These are phyloP conservation scores for Fraxinus albicans DNA, from an alignment of 305 asterid genomes.

Conservation along the genomic window DNA sequence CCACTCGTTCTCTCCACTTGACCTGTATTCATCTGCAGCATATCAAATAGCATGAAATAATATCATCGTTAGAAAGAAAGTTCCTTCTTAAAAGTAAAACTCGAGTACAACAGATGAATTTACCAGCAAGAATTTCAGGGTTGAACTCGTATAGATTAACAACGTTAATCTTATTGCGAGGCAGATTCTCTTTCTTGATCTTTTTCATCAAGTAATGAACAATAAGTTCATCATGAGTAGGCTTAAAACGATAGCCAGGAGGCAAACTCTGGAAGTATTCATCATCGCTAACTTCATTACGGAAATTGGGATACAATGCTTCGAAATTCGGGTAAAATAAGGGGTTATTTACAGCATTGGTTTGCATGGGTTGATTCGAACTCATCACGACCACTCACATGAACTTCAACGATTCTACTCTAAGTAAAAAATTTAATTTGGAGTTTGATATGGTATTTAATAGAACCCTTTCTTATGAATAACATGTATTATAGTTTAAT, in stretches of 20 bases:
- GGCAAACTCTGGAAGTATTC: constrained; percentile 3
- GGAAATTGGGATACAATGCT: neutral
- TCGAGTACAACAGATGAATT: too few species aligned
- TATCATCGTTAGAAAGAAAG: neutral
- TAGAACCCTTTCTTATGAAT: neutral
- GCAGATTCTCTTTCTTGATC: constrained; percentile 5
- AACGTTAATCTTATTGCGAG: constrained; percentile 6
- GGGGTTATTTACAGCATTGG: neutral
- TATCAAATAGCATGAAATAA: neutral
- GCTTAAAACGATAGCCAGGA: constrained; percentile 24
- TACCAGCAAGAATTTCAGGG: neutral
- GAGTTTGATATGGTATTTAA: neutral
- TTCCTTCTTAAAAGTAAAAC: neutral
- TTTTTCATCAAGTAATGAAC: constrained; percentile 11
- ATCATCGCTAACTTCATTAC: neutral
- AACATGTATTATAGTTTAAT: neutral
- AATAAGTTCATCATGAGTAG: constrained; percentile 21
- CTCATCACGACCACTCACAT: neutral
- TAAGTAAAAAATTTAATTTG: too few species aligned
- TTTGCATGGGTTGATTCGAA: neutral
- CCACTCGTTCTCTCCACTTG: constrained; percentile 10
- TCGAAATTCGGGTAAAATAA: neutral
- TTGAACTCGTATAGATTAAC: neutral
- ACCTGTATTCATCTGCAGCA: neutral
- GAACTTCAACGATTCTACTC: neutral